Evolutionary conservation across 441 rosid genomes (phyloP), one percentile per base, ranked within the genome.

Genomic region (Aquilaria agallochum): DNA sequence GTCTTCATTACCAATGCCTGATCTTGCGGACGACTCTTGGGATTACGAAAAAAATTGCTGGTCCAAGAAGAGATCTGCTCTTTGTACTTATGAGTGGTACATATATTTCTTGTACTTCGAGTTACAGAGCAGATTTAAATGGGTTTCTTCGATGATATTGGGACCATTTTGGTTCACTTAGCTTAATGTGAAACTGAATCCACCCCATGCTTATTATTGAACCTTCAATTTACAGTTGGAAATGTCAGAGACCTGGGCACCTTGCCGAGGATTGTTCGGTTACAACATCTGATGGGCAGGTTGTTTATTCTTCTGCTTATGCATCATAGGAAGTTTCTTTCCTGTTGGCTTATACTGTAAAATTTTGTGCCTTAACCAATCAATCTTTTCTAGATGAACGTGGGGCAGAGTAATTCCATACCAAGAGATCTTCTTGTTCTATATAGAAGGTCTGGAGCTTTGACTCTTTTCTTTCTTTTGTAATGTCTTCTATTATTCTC

Each of bases 201-300:
- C 42, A 8, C 7, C 42, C 42, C 42, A 36, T 36, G 42, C 1
- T 36, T 36, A 11, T 36, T 56, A 6, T 11, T 55, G 49, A 32
- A 56, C 50, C 13, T 9, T 59, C 31, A 54, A 9, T 34, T 55
- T 78, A 50, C 67, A 88, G 95, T 65, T 77, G 89, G 83, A 74
- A 81, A 71, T 88, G 95, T 42, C 79, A 80, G 68, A 78, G 76
- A 76, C 91, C 88, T 14, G 89, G 95, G 50, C 95, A 88, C 70
- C 86, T 88, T 67, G 81, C 86, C 30, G 78, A 83, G 66, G 95
- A 88, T 72, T 88, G 95, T 77, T 69, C 75, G 72, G 77, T 65
- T 47, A 50, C 56, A 40, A 54, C 67, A 36, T 12, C 62, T 33
- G 66, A 69, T 36, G 42, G 42, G 44, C 76, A 79, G 86, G 85